Evolutionary conservation across 1,139 yeast species (phyloP).

Genomic region (Yueomyces sp.): DNA sequence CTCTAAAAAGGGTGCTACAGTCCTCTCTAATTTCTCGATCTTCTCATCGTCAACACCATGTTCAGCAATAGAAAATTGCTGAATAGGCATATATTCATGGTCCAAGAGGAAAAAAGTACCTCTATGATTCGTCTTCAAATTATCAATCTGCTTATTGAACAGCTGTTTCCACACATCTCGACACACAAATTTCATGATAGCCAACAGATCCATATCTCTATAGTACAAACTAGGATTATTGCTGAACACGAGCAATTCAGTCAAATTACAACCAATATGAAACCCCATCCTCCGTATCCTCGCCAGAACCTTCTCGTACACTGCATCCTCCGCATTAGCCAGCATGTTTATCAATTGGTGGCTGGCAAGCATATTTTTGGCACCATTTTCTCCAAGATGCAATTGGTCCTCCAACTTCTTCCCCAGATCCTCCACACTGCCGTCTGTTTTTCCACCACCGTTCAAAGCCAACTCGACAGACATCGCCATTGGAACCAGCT

Average conservation of each 20-base stretch:
- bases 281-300: slow-evolving; percentile 62
- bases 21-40: slow-evolving; percentile 28
- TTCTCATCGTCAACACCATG: slow-evolving; percentile 2
- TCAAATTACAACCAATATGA: slow-evolving; percentile 59
- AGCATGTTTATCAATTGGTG: slow-evolving; percentile 14
- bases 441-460: slow-evolving; percentile 1
- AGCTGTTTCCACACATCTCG: slow-evolving; percentile 79
- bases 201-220: slow-evolving; percentile 49
- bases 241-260: slow-evolving; percentile 58
- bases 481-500: slow-evolving; percentile 59
- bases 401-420: slow-evolving; percentile 8
- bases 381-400: slow-evolving; percentile 3
- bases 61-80: slow-evolving; percentile 14
- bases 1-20: slow-evolving; percentile 43
- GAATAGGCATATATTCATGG: slow-evolving; percentile 18
- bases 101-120: slow-evolving; percentile 29
- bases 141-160: slow-evolving; percentile 81
- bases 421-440: slow-evolving; percentile 34
- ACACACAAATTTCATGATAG: slow-evolving; percentile 83
- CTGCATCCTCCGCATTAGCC: slow-evolving; percentile 11
- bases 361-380: slow-evolving; percentile 9
- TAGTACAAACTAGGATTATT: slow-evolving; percentile 32
- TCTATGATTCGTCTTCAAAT: slow-evolving; percentile 80
- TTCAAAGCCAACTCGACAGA: slow-evolving; percentile 11
- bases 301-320: slow-evolving; percentile 42